Percentiles rank a stretch among this genome's conserved stretches.
phyloP scores from a whole-genome alignment of 2,329 filamentous ascomycete species.

The Ophiobolus disseminans region DNA sequence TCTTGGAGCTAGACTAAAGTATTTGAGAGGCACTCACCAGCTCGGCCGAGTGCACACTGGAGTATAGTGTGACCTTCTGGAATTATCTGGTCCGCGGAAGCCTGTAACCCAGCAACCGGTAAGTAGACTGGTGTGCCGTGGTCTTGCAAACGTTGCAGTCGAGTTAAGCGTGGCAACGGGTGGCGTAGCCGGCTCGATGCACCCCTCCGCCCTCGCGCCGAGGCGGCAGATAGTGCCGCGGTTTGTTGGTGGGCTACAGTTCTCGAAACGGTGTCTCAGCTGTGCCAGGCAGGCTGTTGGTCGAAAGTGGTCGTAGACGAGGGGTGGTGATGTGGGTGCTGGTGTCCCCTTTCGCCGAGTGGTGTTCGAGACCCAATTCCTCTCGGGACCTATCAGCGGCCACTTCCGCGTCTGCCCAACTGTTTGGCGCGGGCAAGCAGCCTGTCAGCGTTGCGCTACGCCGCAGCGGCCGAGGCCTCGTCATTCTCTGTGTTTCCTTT shows the following conservation, averaged over 20 bases:
- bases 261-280: background rate
- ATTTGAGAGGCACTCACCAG: slow-evolving; percentile 26
- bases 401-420: slow-evolving; percentile 9
- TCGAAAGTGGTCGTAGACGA: background rate
- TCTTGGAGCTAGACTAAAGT: slow-evolving; percentile 3
- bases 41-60: slow-evolving; percentile 18
- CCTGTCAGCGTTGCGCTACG: slow-evolving; percentile 13
- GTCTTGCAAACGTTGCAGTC: slow-evolving; percentile 13
- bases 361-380: slow-evolving; percentile 15
- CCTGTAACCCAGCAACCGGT: background rate
- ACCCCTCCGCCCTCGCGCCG: slow-evolving; percentile 5
- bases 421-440: slow-evolving; percentile 8
- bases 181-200: slow-evolving; percentile 17
- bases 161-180: slow-evolving; percentile 27
- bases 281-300: background rate
- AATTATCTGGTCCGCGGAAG: slow-evolving; percentile 12
- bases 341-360: slow-evolving; percentile 5
- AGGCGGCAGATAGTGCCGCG: slow-evolving; percentile 1
- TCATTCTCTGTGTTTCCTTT: slow-evolving; percentile 10
- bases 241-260: background rate
- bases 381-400: slow-evolving; percentile 22
- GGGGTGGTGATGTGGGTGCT: background rate
- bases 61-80: slow-evolving; percentile 27
- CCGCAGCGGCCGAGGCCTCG: slow-evolving; percentile 15
- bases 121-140: background rate